Evolutionary conservation across 148 eudicot genomes (phyloP).

Genomic region (Nepenthes gracilis): DNA sequence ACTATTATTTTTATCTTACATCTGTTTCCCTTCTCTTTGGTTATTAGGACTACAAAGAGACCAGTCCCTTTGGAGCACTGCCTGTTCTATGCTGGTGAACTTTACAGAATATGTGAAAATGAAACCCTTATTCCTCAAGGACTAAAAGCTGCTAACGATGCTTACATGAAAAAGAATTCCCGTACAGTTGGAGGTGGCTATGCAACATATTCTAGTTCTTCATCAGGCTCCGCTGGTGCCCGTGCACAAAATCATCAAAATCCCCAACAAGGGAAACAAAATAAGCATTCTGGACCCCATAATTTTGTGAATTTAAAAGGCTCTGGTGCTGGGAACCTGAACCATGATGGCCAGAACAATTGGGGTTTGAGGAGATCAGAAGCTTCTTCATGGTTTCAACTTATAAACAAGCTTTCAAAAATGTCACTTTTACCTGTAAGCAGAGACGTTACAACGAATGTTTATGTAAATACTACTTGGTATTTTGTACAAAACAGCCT

Average conservation of each 20-base stretch:
- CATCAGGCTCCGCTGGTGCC: slow-evolving; percentile 43
- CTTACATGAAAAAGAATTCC: slow-evolving; percentile 48
- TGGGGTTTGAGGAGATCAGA: slow-evolving; percentile 70
- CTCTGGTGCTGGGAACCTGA: slow-evolving; percentile 32
- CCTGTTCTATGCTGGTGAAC: slow-evolving; percentile 83
- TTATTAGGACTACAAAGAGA: slow-evolving; percentile 84
- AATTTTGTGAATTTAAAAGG: slow-evolving; percentile 35
- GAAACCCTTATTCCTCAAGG: slow-evolving; percentile 64
- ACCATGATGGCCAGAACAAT: slow-evolving; percentile 37
- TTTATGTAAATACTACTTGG: slow-evolving; percentile 3
- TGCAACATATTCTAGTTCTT: slow-evolving; percentile 36
- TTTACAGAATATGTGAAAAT: slow-evolving; percentile 75
- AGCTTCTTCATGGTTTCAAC: slow-evolving; percentile 62
- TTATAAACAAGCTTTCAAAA: slow-evolving; percentile 75
- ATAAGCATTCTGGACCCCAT: slow-evolving; percentile 66
- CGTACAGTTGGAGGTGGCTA: slow-evolving; percentile 29
- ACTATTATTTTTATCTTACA: neutral
- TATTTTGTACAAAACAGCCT: neutral
- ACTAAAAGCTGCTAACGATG: slow-evolving; percentile 79
- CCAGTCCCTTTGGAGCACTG: slow-evolving; percentile 99
- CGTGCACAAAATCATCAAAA: slow-evolving; percentile 46
- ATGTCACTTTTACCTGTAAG: slow-evolving; percentile 84
- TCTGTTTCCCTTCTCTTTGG: neutral
- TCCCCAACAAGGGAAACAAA: slow-evolving; percentile 48
- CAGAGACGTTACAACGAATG: slow-evolving; percentile 4